Conservation (phyloP, 2,329 filamentous ascomycete species). For the Xylariaceae sp. region DNA sequence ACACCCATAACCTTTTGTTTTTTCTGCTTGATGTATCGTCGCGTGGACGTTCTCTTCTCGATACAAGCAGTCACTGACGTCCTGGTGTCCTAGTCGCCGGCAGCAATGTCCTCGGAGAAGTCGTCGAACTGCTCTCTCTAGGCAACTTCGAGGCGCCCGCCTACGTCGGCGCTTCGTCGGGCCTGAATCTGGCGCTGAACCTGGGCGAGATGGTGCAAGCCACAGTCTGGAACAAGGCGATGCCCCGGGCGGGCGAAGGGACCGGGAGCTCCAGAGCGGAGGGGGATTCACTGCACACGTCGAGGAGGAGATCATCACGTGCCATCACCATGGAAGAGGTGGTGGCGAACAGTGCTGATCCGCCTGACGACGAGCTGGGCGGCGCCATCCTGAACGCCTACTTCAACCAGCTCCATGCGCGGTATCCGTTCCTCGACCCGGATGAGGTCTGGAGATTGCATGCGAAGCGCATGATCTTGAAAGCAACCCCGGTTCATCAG, state of each 20-base stretch:
- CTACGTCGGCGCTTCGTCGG: constrained; percentile 46
- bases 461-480: constrained; percentile 31
- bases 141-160: constrained; percentile 41
- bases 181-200: constrained; percentile 43
- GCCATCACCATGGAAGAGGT: constrained; percentile 37
- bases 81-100: constrained; percentile 1
- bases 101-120: constrained; percentile 31
- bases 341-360: constrained; percentile 37
- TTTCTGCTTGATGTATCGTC: too few relatives aligned
- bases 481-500: constrained; percentile 32
- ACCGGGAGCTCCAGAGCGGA: background rate
- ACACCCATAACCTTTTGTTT: too few relatives aligned
- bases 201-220: constrained; percentile 50
- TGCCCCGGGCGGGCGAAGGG: constrained; percentile 20
- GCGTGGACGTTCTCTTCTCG: background rate
- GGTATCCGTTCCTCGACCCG: constrained; percentile 46
- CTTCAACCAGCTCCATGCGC: constrained; percentile 39
- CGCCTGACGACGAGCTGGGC: constrained; percentile 42
- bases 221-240: constrained; percentile 48
- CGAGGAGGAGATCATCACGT: constrained; percentile 3
- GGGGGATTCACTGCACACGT: background rate
- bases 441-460: constrained; percentile 41
- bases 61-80: background rate
- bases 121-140: constrained; percentile 45
- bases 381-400: constrained; percentile 40